These are phyloP conservation scores for Globisporangium sylvaticum DNA, from an alignment of 352 stramenopile species.

Conservation along the genomic window DNA sequence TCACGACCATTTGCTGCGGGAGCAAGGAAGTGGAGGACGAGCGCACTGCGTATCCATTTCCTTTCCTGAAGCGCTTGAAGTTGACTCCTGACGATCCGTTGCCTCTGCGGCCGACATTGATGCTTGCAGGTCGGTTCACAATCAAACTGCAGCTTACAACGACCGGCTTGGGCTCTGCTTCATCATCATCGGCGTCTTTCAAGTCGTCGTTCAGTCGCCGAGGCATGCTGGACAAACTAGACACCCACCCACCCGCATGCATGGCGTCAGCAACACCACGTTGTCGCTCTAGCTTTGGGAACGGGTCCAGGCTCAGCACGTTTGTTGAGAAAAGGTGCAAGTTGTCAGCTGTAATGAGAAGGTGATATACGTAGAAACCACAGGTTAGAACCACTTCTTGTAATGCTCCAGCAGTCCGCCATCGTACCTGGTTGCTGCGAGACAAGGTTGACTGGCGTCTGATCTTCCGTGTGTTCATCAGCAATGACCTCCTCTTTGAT, in stretches of 20 bases:
- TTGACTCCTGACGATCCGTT: constrained; percentile 29
- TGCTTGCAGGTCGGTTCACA: constrained; percentile 29
- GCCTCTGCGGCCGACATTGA: background rate
- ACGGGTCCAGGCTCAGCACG: constrained; percentile 13
- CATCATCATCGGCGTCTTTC: constrained; percentile 27
- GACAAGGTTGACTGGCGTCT: background rate
- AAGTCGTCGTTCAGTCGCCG: background rate
- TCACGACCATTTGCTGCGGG: constrained; percentile 52
- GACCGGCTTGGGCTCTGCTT: constrained; percentile 32
- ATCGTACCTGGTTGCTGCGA: background rate
- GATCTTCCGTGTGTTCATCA: background rate
- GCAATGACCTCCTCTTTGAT: constrained; percentile 8
- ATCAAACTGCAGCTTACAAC: constrained; percentile 53
- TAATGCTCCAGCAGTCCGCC: background rate
- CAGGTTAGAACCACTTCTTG: background rate
- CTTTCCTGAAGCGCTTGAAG: constrained; percentile 86
- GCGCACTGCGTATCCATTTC: constrained; percentile 40
- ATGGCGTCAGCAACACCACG: background rate
- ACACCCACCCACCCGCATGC: constrained; percentile 23
- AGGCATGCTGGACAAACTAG: constrained; percentile 18
- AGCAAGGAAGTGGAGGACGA: constrained; percentile 43
- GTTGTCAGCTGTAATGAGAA: background rate
- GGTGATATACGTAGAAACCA: background rate
- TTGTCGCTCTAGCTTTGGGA: background rate
- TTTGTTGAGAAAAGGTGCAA: constrained; percentile 10